phyloP scores from a whole-genome alignment of 2,329 filamentous ascomycete genomes.

The Colletotrichum zoysiae region DNA sequence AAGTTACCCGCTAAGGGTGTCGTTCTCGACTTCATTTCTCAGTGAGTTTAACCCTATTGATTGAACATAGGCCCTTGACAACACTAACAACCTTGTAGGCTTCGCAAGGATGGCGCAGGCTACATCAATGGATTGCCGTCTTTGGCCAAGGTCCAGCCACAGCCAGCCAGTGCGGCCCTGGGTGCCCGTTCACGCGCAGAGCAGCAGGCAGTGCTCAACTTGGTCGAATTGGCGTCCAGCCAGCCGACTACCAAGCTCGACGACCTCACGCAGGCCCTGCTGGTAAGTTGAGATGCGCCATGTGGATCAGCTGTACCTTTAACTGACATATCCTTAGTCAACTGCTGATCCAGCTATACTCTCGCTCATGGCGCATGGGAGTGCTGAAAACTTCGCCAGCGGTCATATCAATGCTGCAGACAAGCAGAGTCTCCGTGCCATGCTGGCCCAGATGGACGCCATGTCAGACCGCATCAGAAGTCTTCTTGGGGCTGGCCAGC shows the following conservation, averaged over 20 bases:
- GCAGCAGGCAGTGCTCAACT: constrained; percentile 74
- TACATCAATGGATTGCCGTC: constrained; percentile 48
- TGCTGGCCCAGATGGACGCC: constrained; percentile 61
- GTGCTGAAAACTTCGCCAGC: constrained; percentile 57
- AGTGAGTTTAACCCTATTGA: constrained; percentile 56
- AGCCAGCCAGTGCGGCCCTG: constrained; percentile 48
- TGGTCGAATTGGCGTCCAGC: constrained; percentile 68
- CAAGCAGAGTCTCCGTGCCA: constrained; percentile 59
- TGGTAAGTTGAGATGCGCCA: constrained; percentile 63
- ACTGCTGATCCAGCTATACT: constrained; percentile 60
- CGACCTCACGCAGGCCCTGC: constrained; percentile 69
- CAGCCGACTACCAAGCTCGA: constrained; percentile 61
- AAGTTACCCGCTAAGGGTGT: constrained; percentile 74
- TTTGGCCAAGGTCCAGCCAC: constrained; percentile 41
- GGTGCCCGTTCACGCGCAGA: constrained; percentile 66
- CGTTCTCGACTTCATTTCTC: constrained; percentile 78
- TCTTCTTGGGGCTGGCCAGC: constrained; percentile 49
- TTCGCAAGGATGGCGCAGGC: constrained; percentile 55
- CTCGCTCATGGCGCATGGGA: constrained; percentile 62
- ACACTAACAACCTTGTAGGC: constrained; percentile 45
- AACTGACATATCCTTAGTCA: constrained; percentile 51
- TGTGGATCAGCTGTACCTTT: constrained; percentile 9
- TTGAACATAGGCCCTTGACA: background rate
- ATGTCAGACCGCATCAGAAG: constrained; percentile 58
- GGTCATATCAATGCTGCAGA: constrained; percentile 58